Evolutionary conservation across 2,329 filamentous ascomycete species (phyloP), one percentile per base, ranked within the genome.

Genomic region (Ceratocystis alfenasii): DNA sequence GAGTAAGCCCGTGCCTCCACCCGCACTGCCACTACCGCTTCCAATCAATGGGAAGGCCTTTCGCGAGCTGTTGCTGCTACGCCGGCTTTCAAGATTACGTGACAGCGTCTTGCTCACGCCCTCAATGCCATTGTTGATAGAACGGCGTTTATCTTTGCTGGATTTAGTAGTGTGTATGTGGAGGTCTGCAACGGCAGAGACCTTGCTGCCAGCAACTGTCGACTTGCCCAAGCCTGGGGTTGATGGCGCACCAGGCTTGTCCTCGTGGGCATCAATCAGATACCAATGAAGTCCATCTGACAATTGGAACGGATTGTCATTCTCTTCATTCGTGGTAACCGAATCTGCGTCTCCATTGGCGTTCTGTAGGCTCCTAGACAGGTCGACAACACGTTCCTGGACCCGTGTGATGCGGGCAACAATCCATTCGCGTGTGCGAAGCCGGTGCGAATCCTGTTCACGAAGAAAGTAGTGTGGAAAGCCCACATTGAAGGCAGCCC

Each of bases 401-500:
- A 97, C 86, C 69, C 90, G 90, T 12, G 86, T 86, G 67, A 99
- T 97, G 17, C 94, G 87, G 7, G 94, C 94, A 6, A 99, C 87
- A n/a, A 99, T 84, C 91, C 94, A 99, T 73, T 99, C 94, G 45
- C 93, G 84, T 61, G 86, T 87, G 36, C 87, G 85, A 5, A 99
- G 79, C 68, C 90, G 87, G 75, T 99, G 95, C 0, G 82, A 82
- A 71, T 97, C 93, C 74, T 95, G 89, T 75, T 99, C 94, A 45
- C 91, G 88, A 2, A 99, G 81, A 77, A 99, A 99, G 77, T 94
- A 97, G 74, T 99, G 94, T 7, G 94, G 94, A 68, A 93, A 95
- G 1, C 92, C 93, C 41, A 99, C 89, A 72, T 99, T 99, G 81
- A 99, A 99, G 0, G 94, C 94, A 4, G 94, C 94, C 94, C 94